Conservation (phyloP, 257 asterid genomes). For the Rehmannia glutinosa region DNA sequence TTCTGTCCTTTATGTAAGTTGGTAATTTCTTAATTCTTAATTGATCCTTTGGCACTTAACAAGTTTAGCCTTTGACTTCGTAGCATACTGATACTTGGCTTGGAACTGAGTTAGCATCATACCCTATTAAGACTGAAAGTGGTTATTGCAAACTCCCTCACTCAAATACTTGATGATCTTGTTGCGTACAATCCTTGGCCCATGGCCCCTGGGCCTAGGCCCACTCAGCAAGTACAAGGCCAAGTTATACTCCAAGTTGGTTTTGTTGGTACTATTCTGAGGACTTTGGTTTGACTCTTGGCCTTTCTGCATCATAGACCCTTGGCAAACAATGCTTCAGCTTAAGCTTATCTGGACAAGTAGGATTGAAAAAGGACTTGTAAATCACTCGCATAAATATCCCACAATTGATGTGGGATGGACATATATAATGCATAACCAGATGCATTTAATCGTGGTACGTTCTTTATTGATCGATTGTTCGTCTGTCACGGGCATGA, state of each 20-base stretch:
- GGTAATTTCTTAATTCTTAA: neutral
- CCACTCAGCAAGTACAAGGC: neutral
- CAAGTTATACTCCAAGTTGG: too few species aligned
- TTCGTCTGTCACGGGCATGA: neutral
- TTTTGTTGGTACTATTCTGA: too few species aligned
- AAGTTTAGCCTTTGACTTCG: neutral
- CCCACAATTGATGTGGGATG: too few species aligned
- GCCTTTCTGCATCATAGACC: too few species aligned
- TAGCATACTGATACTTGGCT: conserved; percentile 16
- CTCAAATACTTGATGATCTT: neutral
- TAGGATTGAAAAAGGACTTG: too few species aligned
- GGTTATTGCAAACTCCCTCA: neutral
- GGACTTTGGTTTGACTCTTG: too few species aligned
- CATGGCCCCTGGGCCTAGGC: neutral
- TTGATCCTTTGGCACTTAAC: neutral
- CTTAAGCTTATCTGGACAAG: too few species aligned
- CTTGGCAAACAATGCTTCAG: too few species aligned
- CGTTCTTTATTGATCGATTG: neutral
- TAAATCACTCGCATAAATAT: too few species aligned
- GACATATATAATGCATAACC: neutral
- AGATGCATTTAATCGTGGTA: neutral
- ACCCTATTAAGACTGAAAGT: neutral
- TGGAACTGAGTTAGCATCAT: conserved; percentile 1
- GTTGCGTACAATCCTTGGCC: neutral
- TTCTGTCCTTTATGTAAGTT: conserved; percentile 1